Evolutionary conservation across 78 protist species (phyloP).

Genomic region (Pelomyxa schiedti): DNA sequence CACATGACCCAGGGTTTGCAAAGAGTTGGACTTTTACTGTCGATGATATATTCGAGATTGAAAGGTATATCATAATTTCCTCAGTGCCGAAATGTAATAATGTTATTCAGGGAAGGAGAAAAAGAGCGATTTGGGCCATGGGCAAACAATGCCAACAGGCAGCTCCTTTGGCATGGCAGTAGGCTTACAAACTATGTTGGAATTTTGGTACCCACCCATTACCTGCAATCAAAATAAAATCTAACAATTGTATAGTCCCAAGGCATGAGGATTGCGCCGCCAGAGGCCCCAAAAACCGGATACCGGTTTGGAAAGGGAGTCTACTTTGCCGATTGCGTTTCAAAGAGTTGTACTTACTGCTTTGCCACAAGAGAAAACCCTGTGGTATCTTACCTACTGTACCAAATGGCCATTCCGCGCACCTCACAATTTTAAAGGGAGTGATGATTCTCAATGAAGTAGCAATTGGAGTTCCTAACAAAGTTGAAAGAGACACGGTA

Average conservation of each 20-base stretch:
- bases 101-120: constrained; percentile 55
- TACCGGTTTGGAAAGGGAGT: constrained; percentile 71
- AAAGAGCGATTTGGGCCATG: constrained; percentile 22
- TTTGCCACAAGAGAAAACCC: constrained; percentile 37
- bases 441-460: constrained; percentile 43
- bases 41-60: constrained; percentile 29
- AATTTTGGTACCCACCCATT: constrained; percentile 21
- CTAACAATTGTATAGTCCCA: constrained; percentile 4
- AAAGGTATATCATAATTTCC: no score
- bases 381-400: neutral
- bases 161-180: constrained; percentile 73
- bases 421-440: constrained; percentile 3
- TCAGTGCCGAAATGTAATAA: no score
- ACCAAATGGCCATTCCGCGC: neutral
- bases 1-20: constrained; percentile 26
- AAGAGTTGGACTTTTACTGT: constrained; percentile 14
- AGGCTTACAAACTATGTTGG: constrained; percentile 69
- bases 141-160: constrained; percentile 19
- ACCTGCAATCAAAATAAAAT: neutral
- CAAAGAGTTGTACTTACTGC: constrained; percentile 45
- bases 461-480: constrained; percentile 31
- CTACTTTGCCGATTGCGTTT: constrained; percentile 47
- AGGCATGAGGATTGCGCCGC: constrained; percentile 82
- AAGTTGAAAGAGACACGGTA: constrained; percentile 15
- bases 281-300: constrained; percentile 73